Percentiles rank a stretch among this genome's conserved stretches.
These are phyloP conservation scores for Iris pallida DNA, from an alignment of 116 monocot genomes.

Conservation along the genomic window DNA sequence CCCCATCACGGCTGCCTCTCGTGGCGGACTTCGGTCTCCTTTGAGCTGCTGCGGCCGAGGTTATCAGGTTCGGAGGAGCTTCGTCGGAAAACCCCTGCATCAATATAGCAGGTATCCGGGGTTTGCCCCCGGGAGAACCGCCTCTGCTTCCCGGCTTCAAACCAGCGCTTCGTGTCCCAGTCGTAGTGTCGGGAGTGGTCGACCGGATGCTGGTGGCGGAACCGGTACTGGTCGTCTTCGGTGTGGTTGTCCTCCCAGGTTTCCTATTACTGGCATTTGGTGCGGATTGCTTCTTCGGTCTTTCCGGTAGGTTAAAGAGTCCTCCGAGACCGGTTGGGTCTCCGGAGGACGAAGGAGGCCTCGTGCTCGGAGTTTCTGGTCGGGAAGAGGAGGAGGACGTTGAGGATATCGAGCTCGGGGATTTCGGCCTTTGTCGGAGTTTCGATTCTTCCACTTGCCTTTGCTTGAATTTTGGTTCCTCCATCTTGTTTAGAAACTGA, in stretches of 20 bases:
- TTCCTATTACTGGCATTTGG: no score
- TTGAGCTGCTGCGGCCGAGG: neutral
- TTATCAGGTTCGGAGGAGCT: slow-evolving; percentile 30
- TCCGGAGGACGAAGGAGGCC: slow-evolving; percentile 5
- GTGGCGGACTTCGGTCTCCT: slow-evolving; percentile 9
- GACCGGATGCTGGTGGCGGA: no score
- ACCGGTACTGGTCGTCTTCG: neutral
- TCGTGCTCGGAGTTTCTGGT: slow-evolving; percentile 2
- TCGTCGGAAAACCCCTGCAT: slow-evolving; percentile 5
- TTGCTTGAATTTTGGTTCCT: neutral
- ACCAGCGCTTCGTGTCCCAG: slow-evolving; percentile 3
- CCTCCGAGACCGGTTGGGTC: no score
- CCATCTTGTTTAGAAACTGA: no score
- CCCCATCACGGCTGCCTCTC: neutral
- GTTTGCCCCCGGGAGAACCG: slow-evolving; percentile 1
- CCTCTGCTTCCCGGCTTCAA: slow-evolving; percentile 10
- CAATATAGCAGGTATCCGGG: neutral
- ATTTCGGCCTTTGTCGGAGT: neutral
- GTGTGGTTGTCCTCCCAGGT: no score
- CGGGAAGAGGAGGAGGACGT: slow-evolving; percentile 1
- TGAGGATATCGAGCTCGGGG: slow-evolving; percentile 3
- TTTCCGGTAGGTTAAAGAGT: neutral
- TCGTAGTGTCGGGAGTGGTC: neutral
- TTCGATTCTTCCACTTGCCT: slow-evolving; percentile 16
- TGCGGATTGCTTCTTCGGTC: no score